Evolutionary conservation across 371 early-diverging fungal genomes (phyloP), one percentile per base, ranked within the genome.

Genomic region (Mortierella sp.): DNA sequence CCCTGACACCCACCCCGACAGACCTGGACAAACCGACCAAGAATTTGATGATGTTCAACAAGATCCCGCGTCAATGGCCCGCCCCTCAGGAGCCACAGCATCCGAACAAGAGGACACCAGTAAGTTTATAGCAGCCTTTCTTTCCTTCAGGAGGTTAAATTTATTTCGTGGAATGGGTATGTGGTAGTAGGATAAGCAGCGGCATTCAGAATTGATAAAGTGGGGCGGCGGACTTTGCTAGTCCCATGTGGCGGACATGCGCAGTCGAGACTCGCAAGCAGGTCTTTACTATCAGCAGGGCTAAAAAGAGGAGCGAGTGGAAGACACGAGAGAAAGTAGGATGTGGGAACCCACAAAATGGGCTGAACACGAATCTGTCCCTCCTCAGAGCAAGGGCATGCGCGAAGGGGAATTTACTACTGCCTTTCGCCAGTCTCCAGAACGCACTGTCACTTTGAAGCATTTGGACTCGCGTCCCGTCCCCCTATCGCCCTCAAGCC

Each of bases 11-110:
- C 17, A 57, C 56, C 14, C 69, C 69, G 37, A 46, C 60, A 19
- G 76, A 69, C 6, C 23, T 75, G 55, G 76, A 75, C 56, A 75
- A 69, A 44, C 56, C 65, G 3, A 44, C 69, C 17, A 69, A 64
- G 64, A 75, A 75, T 42, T 37, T 75, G 46, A 68, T 75, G 64
- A 69, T 64, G 11, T 75, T 75, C 23, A 75, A 75, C 46, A 51
- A 64, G 47, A 68, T 75, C 41, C 76, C 76, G 7, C 64, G 76
- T 9, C 76, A 75, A 26, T 75, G 76, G 76, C 76, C 69, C 3
- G 51, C 76, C 24, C 64, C 76, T 0, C 76, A 75, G 43, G 76
- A 75, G 50, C 64, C 76, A 42, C 53, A 69, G 30, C 69, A 69
- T 34, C 57, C 60, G 15, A 54, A 75, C 53, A 75, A 68, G 43